Conservation (phyloP, 495 filamentous ascomycete genomes). For the Lepidopterella palustris region DNA sequence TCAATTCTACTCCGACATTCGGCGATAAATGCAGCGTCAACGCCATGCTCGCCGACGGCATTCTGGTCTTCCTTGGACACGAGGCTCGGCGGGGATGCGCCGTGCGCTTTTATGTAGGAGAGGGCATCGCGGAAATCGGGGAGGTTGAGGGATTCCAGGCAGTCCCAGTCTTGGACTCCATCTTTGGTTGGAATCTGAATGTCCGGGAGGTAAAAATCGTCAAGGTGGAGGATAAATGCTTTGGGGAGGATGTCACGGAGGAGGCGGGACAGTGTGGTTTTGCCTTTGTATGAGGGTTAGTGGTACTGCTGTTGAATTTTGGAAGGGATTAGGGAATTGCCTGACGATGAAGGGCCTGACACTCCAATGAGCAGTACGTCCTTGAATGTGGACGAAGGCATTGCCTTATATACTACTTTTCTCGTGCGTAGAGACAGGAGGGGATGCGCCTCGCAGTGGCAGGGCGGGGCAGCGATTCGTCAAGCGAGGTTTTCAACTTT, state of each 20-base stretch:
- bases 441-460: too few relatives aligned
- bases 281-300: slow-evolving; percentile 35
- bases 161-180: slow-evolving; percentile 82
- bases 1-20: slow-evolving; percentile 33
- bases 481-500: too few relatives aligned
- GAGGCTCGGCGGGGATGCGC: slow-evolving; percentile 57
- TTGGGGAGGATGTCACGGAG: slow-evolving; percentile 38
- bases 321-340: slow-evolving; percentile 3
- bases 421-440: too few relatives aligned
- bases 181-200: slow-evolving; percentile 52
- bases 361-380: slow-evolving; percentile 60
- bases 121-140: slow-evolving; percentile 55
- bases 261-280: slow-evolving; percentile 41
- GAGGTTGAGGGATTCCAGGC: slow-evolving; percentile 63
- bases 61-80: slow-evolving; percentile 75
- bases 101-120: slow-evolving; percentile 54
- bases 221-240: slow-evolving; percentile 79
- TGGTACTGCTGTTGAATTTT: background rate
- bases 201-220: slow-evolving; percentile 86
- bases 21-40: slow-evolving; percentile 39
- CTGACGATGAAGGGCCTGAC: slow-evolving; percentile 41
- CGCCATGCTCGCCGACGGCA: slow-evolving; percentile 45
- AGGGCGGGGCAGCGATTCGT: too few relatives aligned
- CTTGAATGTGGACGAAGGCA: slow-evolving; percentile 14
- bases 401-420: too few relatives aligned